Conservation (phyloP, 2,329 filamentous ascomycete species). For the Calonectria montana region DNA sequence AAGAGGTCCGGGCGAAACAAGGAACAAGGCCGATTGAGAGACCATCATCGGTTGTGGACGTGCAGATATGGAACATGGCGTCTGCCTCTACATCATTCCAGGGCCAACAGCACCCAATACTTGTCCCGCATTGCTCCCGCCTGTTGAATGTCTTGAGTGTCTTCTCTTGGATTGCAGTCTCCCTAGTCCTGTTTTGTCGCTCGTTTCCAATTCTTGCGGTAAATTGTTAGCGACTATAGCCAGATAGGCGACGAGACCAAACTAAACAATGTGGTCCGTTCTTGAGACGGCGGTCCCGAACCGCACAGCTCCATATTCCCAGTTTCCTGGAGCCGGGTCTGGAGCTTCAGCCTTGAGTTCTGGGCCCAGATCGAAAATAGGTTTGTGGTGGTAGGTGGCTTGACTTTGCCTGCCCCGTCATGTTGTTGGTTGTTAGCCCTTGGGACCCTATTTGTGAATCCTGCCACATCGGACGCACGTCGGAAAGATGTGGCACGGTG, state of each 20-base stretch:
- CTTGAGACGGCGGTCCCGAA: conserved; percentile 14
- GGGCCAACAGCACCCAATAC: background rate
- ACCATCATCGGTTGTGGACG: conserved; percentile 11
- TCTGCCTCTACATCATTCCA: conserved; percentile 16
- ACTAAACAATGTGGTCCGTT: conserved; percentile 3
- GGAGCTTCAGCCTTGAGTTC: conserved; percentile 4
- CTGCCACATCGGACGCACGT: background rate
- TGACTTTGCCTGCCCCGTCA: conserved; percentile 13
- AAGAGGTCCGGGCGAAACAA: conserved; percentile 12
- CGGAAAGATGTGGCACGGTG: background rate
- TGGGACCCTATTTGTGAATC: background rate
- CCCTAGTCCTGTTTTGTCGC: conserved; percentile 1
- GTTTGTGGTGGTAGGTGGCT: conserved; percentile 6
- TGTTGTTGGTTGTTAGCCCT: background rate
- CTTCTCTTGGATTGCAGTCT: background rate
- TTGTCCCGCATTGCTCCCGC: background rate
- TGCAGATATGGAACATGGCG: conserved; percentile 17
- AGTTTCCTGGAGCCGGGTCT: conserved; percentile 7
- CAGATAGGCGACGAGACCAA: conserved; percentile 13
- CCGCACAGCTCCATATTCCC: conserved; percentile 10
- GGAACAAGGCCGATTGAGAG: conserved; percentile 8
- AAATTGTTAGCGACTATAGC: conserved; percentile 3
- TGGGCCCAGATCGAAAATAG: background rate
- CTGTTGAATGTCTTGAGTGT: background rate
- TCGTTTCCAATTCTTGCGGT: background rate